phyloP scores from a whole-genome alignment of 176 grass and related monocot species.

The Lolium multiflorum region DNA sequence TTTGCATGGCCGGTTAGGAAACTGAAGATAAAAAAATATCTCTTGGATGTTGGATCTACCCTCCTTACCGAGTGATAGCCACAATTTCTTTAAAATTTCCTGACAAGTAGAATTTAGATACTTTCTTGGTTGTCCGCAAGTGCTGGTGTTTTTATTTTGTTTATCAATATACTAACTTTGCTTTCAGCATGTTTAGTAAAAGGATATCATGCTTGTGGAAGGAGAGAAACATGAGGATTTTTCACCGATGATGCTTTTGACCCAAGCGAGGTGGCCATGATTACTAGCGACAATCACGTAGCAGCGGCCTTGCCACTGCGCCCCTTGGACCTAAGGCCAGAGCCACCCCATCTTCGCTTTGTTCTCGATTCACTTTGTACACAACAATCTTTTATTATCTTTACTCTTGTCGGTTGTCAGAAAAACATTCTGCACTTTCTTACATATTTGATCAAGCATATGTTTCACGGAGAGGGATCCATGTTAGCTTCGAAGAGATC shows the following conservation, averaged over 20 bases:
- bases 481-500: not conserved
- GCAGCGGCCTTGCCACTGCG: not conserved
- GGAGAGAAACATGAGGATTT: not conserved
- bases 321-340: not conserved
- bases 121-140: not conserved
- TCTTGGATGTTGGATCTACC: no score
- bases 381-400: not conserved
- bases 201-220: not conserved
- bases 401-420: not conserved
- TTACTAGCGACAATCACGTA: not conserved
- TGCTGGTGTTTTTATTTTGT: not conserved
- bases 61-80: not conserved
- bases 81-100: not conserved
- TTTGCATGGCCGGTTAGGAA: no score
- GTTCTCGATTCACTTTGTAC: not conserved
- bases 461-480: slow-evolving; percentile 11
- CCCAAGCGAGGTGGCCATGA: not conserved
- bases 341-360: not conserved
- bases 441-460: not conserved
- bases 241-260: not conserved
- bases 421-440: not conserved
- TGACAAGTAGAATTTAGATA: not conserved
- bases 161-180: not conserved
- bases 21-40: no score
- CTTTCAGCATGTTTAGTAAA: not conserved